Base-by-base conservation (phyloP, 176 grass and related monocot species). In the Raddia distichophylla region DNA sequence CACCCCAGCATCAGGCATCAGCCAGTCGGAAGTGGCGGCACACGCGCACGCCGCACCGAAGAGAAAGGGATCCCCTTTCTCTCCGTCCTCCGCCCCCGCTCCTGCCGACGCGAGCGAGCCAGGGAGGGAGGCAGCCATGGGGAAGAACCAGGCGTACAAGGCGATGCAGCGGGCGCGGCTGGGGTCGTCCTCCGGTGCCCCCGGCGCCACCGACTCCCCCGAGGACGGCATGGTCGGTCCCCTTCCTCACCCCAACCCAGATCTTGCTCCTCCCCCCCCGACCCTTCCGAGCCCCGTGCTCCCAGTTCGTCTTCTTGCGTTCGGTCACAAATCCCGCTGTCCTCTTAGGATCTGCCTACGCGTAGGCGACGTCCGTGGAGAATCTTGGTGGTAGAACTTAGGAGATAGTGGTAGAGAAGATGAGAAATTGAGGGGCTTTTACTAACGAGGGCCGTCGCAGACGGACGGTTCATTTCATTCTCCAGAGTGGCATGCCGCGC, bases 381-480 rank as follows among this genome's bases (percentile, higher is more conserved):
- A 65, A 66, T 55, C 71, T 34, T 66, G 60, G 5, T 83, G 60
- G 14, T 57, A 6, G 50, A 48, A 4, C 56, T 15, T 74, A 14
- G 53, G 51, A 19, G 34, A 8, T 43, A 45, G 40, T 13, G 3
- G 40, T 60, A 60, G 71, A 61, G 8, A 60, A 3, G 37, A 27
- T 27, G 37, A 40, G 37, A 40, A 57, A 5, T 32, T 56, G 14
- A 34, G 6, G 77, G 63, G 86, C 77, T 84, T 89, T 93, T 94
- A 93, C 93, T 99, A 99, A 99, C 87, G 76, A 87, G 97, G 85
- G 64, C 93, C 91, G 89, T 93, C 91, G 27, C 93, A 99, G 97
- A 89, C 87, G 87, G 97, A 99, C 88, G 97, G 97, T 93, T 96
- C 97, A 93, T 99, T 99, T 96, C 97, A 99, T 99, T 99, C 97